phyloP scores from a whole-genome alignment of 305 asterid species.

The Withania somnifera region DNA sequence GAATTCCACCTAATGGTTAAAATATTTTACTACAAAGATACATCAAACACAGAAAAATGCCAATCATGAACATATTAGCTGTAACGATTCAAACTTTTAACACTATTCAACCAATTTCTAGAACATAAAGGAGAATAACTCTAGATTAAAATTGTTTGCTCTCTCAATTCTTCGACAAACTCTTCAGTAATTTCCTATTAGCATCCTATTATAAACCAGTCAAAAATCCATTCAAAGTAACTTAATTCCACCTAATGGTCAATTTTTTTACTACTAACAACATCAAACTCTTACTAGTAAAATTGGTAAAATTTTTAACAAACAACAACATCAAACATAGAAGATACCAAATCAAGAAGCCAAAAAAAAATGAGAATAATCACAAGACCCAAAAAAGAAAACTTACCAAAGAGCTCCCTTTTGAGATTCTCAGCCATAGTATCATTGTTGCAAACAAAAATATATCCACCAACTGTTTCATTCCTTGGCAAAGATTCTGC shows the following conservation, averaged over 20 bases:
- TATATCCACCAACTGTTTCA: slow-evolving; percentile 92
- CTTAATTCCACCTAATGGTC: background rate
- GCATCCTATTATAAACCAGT: background rate
- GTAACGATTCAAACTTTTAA: background rate
- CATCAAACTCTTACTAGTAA: too few species aligned
- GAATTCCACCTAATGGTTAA: background rate
- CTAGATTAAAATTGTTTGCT: too few species aligned
- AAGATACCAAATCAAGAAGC: background rate
- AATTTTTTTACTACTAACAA: background rate
- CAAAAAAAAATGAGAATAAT: background rate
- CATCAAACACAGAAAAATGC: background rate
- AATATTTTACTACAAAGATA: background rate
- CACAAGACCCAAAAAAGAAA: background rate
- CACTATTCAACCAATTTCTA: background rate
- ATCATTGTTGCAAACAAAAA: slow-evolving; percentile 95
- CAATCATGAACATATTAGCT: background rate
- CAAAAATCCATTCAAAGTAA: background rate
- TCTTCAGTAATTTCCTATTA: background rate
- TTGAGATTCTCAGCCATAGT: slow-evolving; percentile 96
- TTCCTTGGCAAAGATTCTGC: slow-evolving; percentile 88
- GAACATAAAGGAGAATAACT: background rate
- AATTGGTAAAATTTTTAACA: too few species aligned
- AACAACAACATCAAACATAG: background rate
- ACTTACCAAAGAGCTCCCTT: slow-evolving; percentile 84
- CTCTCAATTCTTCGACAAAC: background rate